These are phyloP conservation scores for Mercurialis annua DNA, from an alignment of 345 rosid species.

Conservation along the genomic window DNA sequence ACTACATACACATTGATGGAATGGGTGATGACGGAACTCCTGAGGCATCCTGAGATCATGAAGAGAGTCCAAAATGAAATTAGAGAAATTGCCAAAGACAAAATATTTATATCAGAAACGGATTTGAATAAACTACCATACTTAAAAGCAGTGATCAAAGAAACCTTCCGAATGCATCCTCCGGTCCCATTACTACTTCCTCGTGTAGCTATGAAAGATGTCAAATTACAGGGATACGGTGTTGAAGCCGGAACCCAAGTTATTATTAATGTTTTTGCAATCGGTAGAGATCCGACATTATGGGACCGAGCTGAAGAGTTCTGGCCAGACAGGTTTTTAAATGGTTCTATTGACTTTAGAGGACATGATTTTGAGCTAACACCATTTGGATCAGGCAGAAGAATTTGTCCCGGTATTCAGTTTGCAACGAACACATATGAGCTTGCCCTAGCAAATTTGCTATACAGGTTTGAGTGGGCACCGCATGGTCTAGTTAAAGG, in stretches of 20 bases:
- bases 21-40: too few species aligned
- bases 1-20: too few species aligned
- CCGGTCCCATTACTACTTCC: conserved; percentile 37
- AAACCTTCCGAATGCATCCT: conserved; percentile 36
- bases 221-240: conserved; percentile 26
- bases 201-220: conserved; percentile 16
- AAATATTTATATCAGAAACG: not conserved
- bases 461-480: not conserved
- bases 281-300: conserved; percentile 29
- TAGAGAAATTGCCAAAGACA: too few species aligned
- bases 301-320: conserved; percentile 34
- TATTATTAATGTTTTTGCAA: conserved; percentile 25
- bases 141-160: conserved; percentile 36
- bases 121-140: conserved; percentile 20
- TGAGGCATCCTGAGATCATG: too few species aligned
- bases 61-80: too few species aligned
- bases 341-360: conserved; percentile 20
- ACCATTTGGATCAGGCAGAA: conserved; percentile 40
- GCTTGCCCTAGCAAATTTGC: conserved; percentile 9
- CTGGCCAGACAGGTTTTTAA: conserved; percentile 36
- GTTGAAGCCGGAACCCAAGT: conserved; percentile 25
- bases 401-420: too few species aligned
- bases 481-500: not conserved
- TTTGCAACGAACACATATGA: conserved; percentile 23
- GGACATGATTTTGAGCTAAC: conserved; percentile 36